Evolutionary conservation across 2,329 filamentous ascomycete genomes (phyloP).

Genomic region (Calcarisporium arbuscula): DNA sequence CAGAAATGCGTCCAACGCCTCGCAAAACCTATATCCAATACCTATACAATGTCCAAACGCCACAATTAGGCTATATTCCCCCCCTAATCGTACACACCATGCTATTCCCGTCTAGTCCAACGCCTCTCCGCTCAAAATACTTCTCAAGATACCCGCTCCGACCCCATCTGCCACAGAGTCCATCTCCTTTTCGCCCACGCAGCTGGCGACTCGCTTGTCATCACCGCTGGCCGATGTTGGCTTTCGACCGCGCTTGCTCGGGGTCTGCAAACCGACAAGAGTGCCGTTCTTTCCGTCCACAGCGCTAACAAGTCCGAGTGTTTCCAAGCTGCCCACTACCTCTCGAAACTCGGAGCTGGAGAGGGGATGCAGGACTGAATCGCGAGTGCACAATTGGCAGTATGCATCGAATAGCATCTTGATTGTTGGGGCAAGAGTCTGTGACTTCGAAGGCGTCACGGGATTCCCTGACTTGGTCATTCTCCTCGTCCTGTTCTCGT

Average conservation of each 20-base stretch:
- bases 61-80: conserved; percentile 5
- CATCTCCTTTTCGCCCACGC: conserved; percentile 74
- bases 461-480: conserved; percentile 33
- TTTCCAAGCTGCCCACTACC: conserved; percentile 84
- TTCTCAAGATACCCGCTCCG: conserved; percentile 54
- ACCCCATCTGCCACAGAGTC: conserved; percentile 60
- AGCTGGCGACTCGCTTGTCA: conserved; percentile 73
- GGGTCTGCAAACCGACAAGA: conserved; percentile 59
- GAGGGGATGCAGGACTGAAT: conserved; percentile 84
- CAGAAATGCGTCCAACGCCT: not conserved
- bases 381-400: conserved; percentile 71
- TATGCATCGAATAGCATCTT: conserved; percentile 83
- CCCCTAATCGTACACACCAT: no score
- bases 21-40: not conserved
- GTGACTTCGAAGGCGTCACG: conserved; percentile 55
- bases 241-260: conserved; percentile 61
- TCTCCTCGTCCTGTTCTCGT: conserved; percentile 68
- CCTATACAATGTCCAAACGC: conserved; percentile 1
- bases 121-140: conserved; percentile 55
- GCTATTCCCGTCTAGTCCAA: conserved; percentile 40
- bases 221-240: conserved; percentile 51
- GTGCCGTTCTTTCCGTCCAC: conserved; percentile 65
- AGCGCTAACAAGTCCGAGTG: conserved; percentile 68
- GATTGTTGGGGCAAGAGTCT: conserved; percentile 65
- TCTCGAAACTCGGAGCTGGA: conserved; percentile 92